Evolutionary conservation across 1,284 basidiomycete species (phyloP).

Genomic region (Rhodofomes roseus): DNA sequence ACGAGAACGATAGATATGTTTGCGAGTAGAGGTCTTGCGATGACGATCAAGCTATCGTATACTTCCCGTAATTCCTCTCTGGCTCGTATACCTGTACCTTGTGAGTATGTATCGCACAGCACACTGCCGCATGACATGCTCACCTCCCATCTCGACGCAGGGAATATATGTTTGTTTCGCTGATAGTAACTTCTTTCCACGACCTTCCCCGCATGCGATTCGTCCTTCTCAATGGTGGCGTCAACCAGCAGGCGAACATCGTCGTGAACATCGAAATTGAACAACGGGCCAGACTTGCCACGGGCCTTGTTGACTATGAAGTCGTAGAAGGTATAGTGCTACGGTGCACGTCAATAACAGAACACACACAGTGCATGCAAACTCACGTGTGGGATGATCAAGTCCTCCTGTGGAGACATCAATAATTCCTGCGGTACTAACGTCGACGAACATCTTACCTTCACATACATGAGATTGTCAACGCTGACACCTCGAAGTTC

Average conservation of each 20-base stretch:
- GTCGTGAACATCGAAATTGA: conserved; percentile 99
- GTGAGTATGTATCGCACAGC: neutral
- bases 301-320: conserved; percentile 98
- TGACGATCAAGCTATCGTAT: conserved; percentile 60
- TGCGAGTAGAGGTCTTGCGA: no score
- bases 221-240: conserved; percentile 95
- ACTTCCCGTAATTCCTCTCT: conserved; percentile 87
- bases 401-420: conserved; percentile 66
- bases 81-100: conserved; percentile 77
- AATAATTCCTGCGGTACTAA: conserved; percentile 3
- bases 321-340: conserved; percentile 99
- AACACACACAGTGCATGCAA: neutral
- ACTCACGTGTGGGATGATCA: conserved; percentile 89
- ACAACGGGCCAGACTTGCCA: conserved; percentile 96
- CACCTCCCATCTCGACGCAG: conserved; percentile 92
- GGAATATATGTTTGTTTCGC: conserved; percentile 96
- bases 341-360: conserved; percentile 9
- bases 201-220: conserved; percentile 98
- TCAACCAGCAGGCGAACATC: conserved; percentile 95
- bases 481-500: conserved; percentile 88
- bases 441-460: conserved; percentile 47
- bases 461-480: conserved; percentile 99
- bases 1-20: no score
- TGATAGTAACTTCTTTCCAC: conserved; percentile 97
- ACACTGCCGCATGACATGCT: conserved; percentile 24